Evolutionary conservation across 352 stramenopile genomes (phyloP).

Genomic region (Pythium monospermum): DNA sequence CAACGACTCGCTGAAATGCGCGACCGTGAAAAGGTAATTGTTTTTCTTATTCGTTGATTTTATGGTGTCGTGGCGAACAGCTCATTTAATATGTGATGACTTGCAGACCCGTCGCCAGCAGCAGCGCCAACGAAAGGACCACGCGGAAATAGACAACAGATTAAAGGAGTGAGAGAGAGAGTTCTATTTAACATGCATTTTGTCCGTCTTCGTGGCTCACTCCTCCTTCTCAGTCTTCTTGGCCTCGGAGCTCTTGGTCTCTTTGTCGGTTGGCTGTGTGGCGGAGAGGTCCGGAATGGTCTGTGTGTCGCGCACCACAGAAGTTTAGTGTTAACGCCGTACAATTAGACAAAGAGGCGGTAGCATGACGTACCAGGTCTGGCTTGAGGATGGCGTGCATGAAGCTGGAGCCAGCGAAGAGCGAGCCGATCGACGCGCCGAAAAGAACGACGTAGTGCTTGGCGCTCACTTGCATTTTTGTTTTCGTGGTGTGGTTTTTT

Average conservation of each 20-base stretch:
- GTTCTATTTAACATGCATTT: not conserved
- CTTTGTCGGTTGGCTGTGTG: slow-evolving; percentile 23
- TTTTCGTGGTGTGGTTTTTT: not conserved
- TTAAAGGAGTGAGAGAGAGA: no score
- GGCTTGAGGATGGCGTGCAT: slow-evolving; percentile 83
- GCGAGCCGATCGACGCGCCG: slow-evolving; percentile 59
- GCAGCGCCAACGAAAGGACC: slow-evolving; percentile 43
- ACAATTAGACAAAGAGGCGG: no score
- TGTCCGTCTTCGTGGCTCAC: not conserved
- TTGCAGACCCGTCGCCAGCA: slow-evolving; percentile 44
- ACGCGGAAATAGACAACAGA: no score
- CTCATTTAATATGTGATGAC: slow-evolving; percentile 3
- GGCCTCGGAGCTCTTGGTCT: not conserved
- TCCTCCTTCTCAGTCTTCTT: not conserved
- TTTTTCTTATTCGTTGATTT: no score
- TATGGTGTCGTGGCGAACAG: no score
- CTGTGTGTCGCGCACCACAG: slow-evolving; percentile 24
- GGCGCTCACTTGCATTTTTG: slow-evolving; percentile 48
- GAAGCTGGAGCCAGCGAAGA: slow-evolving; percentile 78
- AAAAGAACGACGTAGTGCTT: slow-evolving; percentile 80
- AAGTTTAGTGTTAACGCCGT: no score
- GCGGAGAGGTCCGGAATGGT: slow-evolving; percentile 39
- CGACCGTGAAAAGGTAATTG: slow-evolving; percentile 71
- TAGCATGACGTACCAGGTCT: slow-evolving; percentile 66
- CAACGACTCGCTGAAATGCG: slow-evolving; percentile 61